phyloP scores from a whole-genome alignment of 1,284 basidiomycete species.

The Sporisorium iseilematis-ciliati region DNA sequence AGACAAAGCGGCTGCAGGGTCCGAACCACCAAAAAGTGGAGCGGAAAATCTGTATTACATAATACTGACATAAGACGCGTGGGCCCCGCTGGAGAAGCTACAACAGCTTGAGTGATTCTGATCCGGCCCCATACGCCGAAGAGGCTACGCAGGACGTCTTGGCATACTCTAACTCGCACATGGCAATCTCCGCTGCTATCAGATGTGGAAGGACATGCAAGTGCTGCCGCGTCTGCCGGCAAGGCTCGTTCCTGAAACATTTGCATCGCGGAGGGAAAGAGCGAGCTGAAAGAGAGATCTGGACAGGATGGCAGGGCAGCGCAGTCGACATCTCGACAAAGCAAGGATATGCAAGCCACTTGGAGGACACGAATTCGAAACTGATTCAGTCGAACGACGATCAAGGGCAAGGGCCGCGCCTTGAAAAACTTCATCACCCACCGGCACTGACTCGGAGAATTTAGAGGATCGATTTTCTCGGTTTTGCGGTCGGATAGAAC shows the following conservation, averaged over 20 bases:
- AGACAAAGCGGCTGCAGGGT: slow-evolving; percentile 21
- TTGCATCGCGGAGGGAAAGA: background rate
- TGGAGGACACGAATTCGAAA: slow-evolving; percentile 13
- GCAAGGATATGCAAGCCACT: background rate
- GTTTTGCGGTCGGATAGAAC: slow-evolving; percentile 7
- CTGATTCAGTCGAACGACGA: slow-evolving; percentile 3
- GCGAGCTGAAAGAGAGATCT: too few species aligned
- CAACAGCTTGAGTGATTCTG: background rate
- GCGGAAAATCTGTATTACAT: slow-evolving; percentile 14
- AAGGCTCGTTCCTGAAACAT: background rate
- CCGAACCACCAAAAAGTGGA: slow-evolving; percentile 21
- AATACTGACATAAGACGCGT: slow-evolving; percentile 11
- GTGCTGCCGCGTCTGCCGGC: background rate
- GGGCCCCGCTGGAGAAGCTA: background rate
- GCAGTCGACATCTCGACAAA: too few species aligned
- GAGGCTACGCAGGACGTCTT: background rate
- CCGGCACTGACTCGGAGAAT: slow-evolving; percentile 1
- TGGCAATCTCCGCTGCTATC: background rate
- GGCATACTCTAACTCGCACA: background rate
- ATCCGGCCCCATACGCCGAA: too few species aligned
- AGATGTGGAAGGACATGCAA: background rate
- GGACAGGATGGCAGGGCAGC: too few species aligned
- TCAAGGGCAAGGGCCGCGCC: slow-evolving; percentile 13
- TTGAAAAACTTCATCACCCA: background rate
- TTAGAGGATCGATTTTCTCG: slow-evolving; percentile 4